phyloP scores from a whole-genome alignment of 495 filamentous ascomycete species.

The Staphylotrichum longicolle region DNA sequence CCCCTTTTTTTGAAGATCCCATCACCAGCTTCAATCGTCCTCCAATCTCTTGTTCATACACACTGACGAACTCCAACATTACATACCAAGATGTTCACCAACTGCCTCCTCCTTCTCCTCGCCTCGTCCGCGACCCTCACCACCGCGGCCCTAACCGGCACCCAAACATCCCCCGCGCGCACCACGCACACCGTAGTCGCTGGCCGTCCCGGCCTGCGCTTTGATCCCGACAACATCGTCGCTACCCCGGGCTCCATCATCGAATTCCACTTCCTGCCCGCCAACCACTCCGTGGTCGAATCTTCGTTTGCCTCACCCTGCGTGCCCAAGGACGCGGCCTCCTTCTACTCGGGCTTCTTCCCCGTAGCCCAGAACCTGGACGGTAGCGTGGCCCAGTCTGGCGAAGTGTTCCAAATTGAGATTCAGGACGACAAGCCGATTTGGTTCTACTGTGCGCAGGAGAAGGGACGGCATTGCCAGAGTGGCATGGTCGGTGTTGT shows the following conservation, averaged over 20 bases:
- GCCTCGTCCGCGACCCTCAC: conserved; percentile 16
- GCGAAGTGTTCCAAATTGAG: conserved; percentile 34
- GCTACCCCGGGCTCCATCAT: conserved; percentile 53
- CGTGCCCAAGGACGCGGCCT: conserved; percentile 34
- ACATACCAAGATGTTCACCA: conserved; percentile 28
- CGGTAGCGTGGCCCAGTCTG: conserved; percentile 21
- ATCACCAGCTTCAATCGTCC: too few species aligned
- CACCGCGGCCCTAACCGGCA: conserved; percentile 22
- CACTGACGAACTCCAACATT: too few species aligned
- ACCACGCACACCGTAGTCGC: conserved; percentile 52
- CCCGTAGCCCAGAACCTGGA: conserved; percentile 20
- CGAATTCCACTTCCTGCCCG: conserved; percentile 57
- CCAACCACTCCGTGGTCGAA: conserved; percentile 58
- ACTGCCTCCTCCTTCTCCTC: conserved; percentile 18
- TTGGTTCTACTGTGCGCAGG: conserved; percentile 29
- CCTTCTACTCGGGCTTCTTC: conserved; percentile 32
- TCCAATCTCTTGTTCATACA: too few species aligned
- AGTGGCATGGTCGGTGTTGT: conserved; percentile 26
- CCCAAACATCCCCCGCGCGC: conserved; percentile 14
- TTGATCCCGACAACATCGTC: conserved; percentile 51
- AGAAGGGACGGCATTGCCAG: conserved; percentile 24
- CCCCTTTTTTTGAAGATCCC: too few species aligned
- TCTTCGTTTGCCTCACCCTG: conserved; percentile 54
- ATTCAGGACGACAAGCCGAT: conserved; percentile 38
- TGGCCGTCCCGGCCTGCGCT: conserved; percentile 47